These are phyloP conservation scores for Schizothecium vesticola DNA, from an alignment of 495 filamentous ascomycete genomes.

Conservation along the genomic window DNA sequence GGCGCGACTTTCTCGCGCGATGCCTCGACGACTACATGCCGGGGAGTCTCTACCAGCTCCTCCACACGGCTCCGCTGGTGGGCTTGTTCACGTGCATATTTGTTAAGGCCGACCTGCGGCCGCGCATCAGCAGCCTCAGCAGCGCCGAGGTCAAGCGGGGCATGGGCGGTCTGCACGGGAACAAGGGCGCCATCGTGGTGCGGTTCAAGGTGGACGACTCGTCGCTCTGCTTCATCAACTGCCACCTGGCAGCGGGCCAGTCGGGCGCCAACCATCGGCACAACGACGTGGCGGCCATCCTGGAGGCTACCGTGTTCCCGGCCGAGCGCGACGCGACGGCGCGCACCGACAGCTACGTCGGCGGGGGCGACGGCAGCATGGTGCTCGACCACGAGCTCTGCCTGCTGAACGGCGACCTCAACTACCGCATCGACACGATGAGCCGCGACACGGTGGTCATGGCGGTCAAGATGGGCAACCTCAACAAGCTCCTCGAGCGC, in stretches of 20 bases:
- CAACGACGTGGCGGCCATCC: conserved; percentile 85
- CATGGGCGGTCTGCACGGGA: conserved; percentile 88
- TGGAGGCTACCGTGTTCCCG: conserved; percentile 71
- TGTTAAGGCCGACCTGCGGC: conserved; percentile 70
- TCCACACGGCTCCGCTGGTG: conserved; percentile 85
- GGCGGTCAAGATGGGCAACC: conserved; percentile 70
- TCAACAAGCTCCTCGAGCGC: conserved; percentile 85
- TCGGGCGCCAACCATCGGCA: conserved; percentile 83
- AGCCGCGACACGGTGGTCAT: conserved; percentile 84
- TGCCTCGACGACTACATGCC: conserved; percentile 80
- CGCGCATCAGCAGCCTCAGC: conserved; percentile 67
- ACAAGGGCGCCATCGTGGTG: conserved; percentile 91
- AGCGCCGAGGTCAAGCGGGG: conserved; percentile 87
- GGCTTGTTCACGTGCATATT: conserved; percentile 96
- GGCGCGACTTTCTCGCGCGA: conserved; percentile 81
- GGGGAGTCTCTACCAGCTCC: conserved; percentile 70
- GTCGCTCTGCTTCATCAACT: conserved; percentile 94
- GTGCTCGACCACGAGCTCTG: conserved; percentile 96
- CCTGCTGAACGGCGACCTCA: conserved; percentile 91
- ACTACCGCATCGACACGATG: conserved; percentile 98
- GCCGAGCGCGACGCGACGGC: conserved; percentile 52
- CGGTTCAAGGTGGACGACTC: conserved; percentile 88
- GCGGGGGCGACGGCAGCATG: conserved; percentile 92
- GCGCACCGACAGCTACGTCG: conserved; percentile 71
- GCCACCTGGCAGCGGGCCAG: conserved; percentile 93